A percentile compares a stretch with the other conserved stretches of the same genome.
Evolutionary conservation across 2,329 filamentous ascomycete genomes (phyloP).

Genomic region (Exophiala xenobiotica): DNA sequence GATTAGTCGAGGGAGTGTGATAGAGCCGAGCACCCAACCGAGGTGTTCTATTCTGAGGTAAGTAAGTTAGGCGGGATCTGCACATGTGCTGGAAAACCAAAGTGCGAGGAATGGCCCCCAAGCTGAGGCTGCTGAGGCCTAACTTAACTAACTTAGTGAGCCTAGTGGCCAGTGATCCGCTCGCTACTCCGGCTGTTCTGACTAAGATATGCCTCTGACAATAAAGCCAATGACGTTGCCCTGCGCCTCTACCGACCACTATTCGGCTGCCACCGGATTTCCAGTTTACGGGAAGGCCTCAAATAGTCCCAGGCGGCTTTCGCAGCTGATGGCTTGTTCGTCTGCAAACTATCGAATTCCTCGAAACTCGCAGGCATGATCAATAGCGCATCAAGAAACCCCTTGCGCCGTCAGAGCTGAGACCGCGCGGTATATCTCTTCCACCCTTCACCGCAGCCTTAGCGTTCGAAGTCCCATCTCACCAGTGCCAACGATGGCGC

Average conservation of each 20-base stretch:
- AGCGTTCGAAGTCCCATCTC: not conserved
- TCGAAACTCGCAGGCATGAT: slow-evolving; percentile 2
- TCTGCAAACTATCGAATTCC: not conserved
- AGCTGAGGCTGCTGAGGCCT: too few relatives aligned
- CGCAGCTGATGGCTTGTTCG: slow-evolving; percentile 6
- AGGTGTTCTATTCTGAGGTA: not conserved
- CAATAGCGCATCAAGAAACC: not conserved
- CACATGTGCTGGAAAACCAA: too few relatives aligned
- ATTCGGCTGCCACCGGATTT: slow-evolving; percentile 23
- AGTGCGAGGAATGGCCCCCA: too few relatives aligned
- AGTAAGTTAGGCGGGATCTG: too few relatives aligned
- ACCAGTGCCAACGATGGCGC: slow-evolving; percentile 13
- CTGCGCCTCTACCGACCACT: not conserved
- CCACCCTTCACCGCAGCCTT: not conserved
- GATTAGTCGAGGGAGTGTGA: not conserved
- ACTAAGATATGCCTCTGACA: slow-evolving; percentile 20
- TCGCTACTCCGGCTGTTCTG: slow-evolving; percentile 4
- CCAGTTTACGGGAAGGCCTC: not conserved
- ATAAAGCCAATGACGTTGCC: slow-evolving; percentile 17
- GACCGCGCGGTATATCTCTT: not conserved
- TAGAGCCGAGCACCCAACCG: not conserved
- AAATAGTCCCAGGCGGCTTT: not conserved
- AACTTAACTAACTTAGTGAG: too few relatives aligned
- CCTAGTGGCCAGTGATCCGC: not conserved
- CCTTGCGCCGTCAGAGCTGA: not conserved